phyloP scores from a whole-genome alignment of 345 rosid species.

The Aegle marmelos region DNA sequence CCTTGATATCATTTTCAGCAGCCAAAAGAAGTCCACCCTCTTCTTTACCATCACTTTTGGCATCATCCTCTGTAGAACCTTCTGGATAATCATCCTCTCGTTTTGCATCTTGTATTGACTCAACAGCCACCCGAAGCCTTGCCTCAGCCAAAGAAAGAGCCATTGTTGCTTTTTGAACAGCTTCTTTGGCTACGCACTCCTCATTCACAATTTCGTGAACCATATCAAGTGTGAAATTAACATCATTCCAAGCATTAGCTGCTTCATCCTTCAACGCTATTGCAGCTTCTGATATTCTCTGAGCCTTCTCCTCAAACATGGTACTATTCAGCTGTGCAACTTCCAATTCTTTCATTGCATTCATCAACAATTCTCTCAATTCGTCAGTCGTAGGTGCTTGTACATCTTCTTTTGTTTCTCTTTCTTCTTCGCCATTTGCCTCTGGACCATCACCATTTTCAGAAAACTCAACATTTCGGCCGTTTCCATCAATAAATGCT shows the following conservation, averaged over 20 bases:
- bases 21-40: constrained; percentile 40
- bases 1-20: constrained; percentile 60
- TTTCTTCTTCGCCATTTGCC: constrained; percentile 31
- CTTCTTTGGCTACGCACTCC: constrained; percentile 66
- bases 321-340: constrained; percentile 74
- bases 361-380: constrained; percentile 55
- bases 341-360: constrained; percentile 64
- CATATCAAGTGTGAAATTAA: constrained; percentile 49
- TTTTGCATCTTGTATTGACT: constrained; percentile 44
- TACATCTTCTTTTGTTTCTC: constrained; percentile 30
- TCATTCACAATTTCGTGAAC: constrained; percentile 61
- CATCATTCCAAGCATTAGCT: constrained; percentile 54
- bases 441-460: constrained; percentile 34
- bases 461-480: constrained; percentile 39
- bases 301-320: constrained; percentile 88
- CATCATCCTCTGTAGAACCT: constrained; percentile 31
- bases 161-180: constrained; percentile 75
- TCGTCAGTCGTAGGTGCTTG: constrained; percentile 51
- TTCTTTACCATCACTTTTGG: constrained; percentile 22
- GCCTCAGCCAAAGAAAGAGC: constrained; percentile 85
- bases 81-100: constrained; percentile 33
- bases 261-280: constrained; percentile 85
- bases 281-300: constrained; percentile 75
- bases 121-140: constrained; percentile 61
- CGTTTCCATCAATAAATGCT: constrained; percentile 55